Evolutionary conservation across 352 stramenopile genomes (phyloP).

Genomic region (Phytopythium delawarense): DNA sequence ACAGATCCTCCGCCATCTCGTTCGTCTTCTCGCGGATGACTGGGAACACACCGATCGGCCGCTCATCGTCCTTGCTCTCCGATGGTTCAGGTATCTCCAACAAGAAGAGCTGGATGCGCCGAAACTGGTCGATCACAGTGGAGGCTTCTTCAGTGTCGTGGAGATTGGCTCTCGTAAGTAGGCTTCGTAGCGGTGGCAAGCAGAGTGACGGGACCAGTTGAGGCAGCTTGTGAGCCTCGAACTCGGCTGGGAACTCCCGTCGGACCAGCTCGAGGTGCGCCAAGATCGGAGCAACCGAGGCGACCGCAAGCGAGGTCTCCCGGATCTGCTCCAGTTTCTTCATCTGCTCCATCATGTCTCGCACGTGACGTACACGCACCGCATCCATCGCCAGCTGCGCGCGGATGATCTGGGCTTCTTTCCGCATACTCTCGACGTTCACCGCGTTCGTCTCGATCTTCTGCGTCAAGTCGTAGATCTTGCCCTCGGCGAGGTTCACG

Average conservation of each 20-base stretch:
- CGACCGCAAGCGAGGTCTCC: constrained; percentile 24
- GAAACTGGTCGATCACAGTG: constrained; percentile 41
- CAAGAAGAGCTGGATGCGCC: constrained; percentile 56
- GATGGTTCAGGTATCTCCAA: constrained; percentile 27
- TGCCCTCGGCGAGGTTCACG: constrained; percentile 76
- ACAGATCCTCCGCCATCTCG: constrained; percentile 54
- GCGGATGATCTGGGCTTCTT: constrained; percentile 62
- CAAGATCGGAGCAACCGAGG: constrained; percentile 41
- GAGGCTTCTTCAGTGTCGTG: constrained; percentile 22
- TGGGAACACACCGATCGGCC: constrained; percentile 37
- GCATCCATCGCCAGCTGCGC: constrained; percentile 55
- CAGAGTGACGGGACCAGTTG: constrained; percentile 68
- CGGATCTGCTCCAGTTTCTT: constrained; percentile 32
- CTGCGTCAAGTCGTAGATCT: constrained; percentile 73
- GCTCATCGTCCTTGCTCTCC: constrained; percentile 1
- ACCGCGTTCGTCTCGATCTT: constrained; percentile 54
- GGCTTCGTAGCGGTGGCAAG: constrained; percentile 48
- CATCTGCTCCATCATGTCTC: constrained; percentile 43
- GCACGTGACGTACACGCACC: constrained; percentile 42
- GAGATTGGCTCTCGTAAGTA: constrained; percentile 39
- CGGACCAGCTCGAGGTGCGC: constrained; percentile 38
- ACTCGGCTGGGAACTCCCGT: constrained; percentile 49
- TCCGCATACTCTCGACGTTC: constrained; percentile 48
- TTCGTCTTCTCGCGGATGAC: constrained; percentile 64
- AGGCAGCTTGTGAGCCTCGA: constrained; percentile 68